Conservation (phyloP, 179 eudicot species). For the Silene coronaria region DNA sequence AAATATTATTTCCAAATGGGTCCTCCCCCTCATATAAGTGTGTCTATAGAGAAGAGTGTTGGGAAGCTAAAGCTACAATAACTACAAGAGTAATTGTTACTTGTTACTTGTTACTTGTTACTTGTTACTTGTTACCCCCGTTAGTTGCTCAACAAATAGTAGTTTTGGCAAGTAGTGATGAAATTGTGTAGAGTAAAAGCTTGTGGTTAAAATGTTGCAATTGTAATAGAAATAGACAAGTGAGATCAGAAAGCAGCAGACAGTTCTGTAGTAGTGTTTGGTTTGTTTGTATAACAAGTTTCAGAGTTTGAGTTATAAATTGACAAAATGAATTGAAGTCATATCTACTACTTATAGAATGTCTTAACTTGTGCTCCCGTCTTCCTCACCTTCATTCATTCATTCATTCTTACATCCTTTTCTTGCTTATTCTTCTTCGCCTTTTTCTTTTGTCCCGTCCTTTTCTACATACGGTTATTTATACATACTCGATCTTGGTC, state of each 20-base stretch:
- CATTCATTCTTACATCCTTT: neutral
- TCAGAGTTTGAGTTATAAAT: conserved; percentile 12
- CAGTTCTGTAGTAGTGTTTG: neutral
- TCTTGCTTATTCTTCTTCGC: conserved; percentile 1
- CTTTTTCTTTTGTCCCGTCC: neutral
- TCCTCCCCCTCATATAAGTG: neutral
- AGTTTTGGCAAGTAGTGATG: neutral
- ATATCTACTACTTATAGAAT: conserved; percentile 13
- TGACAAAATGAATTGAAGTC: conserved; percentile 17
- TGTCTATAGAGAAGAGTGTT: neutral
- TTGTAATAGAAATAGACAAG: neutral
- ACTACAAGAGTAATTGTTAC: no score
- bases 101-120: no score
- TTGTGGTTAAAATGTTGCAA: conserved; percentile 8
- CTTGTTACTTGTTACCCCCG: conserved; percentile 1
- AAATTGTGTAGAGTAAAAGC: neutral
- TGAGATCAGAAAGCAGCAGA: neutral
- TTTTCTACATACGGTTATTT: no score
- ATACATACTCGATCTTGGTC: conserved; percentile 1
- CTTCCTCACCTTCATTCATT: neutral
- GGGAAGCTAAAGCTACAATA: neutral
- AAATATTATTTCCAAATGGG: neutral
- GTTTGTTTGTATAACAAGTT: neutral
- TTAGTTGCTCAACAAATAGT: neutral
- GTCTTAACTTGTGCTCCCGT: neutral